Conservation (phyloP, 257 asterid genomes). For the Hygrophila difformis region DNA sequence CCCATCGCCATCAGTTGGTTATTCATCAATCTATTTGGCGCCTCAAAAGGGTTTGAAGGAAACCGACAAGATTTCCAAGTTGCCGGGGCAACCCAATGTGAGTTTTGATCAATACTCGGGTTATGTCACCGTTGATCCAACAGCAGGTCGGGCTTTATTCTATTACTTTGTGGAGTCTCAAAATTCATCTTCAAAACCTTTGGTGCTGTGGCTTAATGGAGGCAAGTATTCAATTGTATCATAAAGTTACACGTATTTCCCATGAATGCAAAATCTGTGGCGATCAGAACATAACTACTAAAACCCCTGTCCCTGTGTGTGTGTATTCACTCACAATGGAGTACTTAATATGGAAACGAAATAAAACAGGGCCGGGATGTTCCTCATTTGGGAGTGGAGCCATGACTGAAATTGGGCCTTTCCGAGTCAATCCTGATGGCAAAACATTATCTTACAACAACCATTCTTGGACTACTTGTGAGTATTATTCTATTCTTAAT, state of each 20-base stretch:
- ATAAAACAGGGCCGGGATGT: slow-evolving; percentile 60
- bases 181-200: slow-evolving; percentile 28
- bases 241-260: too few species aligned
- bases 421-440: slow-evolving; percentile 52
- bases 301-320: too few species aligned
- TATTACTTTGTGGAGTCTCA: slow-evolving; percentile 36
- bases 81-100: slow-evolving; percentile 41
- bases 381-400: slow-evolving; percentile 74
- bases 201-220: slow-evolving; percentile 36
- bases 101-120: slow-evolving; percentile 34
- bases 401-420: slow-evolving; percentile 58
- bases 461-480: slow-evolving; percentile 61
- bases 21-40: too few species aligned
- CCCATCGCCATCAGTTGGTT: too few species aligned
- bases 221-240: too few species aligned
- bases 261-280: too few species aligned
- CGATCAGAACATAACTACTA: too few species aligned
- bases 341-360: slow-evolving; percentile 2
- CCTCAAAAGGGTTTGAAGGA: slow-evolving; percentile 34
- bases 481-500: neutral
- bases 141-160: slow-evolving; percentile 33
- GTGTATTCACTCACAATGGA: too few species aligned
- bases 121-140: slow-evolving; percentile 36
- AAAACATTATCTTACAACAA: slow-evolving; percentile 42
- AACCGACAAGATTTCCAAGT: slow-evolving; percentile 19